phyloP scores from a whole-genome alignment of 495 filamentous ascomycete species.

The Penicillium diatomitis region DNA sequence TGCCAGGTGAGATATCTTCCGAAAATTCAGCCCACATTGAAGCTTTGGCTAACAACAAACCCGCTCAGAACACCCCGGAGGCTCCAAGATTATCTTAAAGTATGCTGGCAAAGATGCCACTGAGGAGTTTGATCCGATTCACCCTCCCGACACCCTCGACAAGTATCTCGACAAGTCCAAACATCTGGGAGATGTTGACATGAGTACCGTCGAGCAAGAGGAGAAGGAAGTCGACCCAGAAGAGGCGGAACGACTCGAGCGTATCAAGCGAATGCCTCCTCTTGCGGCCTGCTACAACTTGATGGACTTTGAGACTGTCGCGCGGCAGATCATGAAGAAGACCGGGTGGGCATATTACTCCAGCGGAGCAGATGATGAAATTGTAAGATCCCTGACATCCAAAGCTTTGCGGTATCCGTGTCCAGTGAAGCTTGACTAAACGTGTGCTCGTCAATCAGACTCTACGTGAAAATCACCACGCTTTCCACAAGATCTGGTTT shows the following conservation, averaged over 20 bases:
- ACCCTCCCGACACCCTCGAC: constrained; percentile 71
- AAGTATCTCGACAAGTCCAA: constrained; percentile 76
- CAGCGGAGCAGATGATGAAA: constrained; percentile 92
- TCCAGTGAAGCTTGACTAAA: too few relatives aligned
- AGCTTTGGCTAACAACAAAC: too few relatives aligned
- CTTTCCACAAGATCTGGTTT: constrained; percentile 98
- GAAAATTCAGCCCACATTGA: too few relatives aligned
- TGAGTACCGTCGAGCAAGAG: constrained; percentile 70
- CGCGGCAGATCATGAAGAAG: constrained; percentile 82
- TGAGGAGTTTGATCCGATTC: constrained; percentile 84
- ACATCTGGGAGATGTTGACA: constrained; percentile 86
- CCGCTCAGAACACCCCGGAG: constrained; percentile 67
- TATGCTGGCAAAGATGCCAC: constrained; percentile 82
- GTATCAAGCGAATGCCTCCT: constrained; percentile 68
- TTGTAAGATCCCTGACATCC: constrained; percentile 46
- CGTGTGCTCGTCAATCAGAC: constrained; percentile 47
- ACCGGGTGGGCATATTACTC: constrained; percentile 96
- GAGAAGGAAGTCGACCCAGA: constrained; percentile 64
- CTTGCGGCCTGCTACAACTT: constrained; percentile 90
- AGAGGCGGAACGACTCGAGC: constrained; percentile 64
- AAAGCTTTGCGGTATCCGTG: neutral
- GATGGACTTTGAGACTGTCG: constrained; percentile 90
- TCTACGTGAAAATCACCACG: constrained; percentile 90
- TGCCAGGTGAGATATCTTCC: constrained; percentile 41
- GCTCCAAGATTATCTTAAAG: constrained; percentile 72